A percentile compares a stretch with the other conserved stretches of the same genome.
Conservation (phyloP, 202 grass and related monocot genomes). For the Tripidium arundinaceum region DNA sequence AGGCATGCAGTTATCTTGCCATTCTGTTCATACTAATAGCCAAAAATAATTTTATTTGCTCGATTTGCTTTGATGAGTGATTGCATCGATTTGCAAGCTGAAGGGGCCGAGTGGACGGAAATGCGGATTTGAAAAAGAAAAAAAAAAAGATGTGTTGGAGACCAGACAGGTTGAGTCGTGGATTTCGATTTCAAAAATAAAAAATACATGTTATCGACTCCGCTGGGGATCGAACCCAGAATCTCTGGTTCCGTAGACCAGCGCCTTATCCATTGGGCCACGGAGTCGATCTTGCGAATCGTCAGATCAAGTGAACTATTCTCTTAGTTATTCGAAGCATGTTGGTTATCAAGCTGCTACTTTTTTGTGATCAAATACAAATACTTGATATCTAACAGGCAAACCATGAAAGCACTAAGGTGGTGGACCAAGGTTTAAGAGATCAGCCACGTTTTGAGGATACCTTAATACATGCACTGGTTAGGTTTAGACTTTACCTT, state of each 20-base stretch:
- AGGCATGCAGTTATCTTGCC: background rate
- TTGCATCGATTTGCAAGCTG: background rate
- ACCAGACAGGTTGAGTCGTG: background rate
- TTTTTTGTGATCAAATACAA: too few relatives aligned
- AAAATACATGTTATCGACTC: conserved; percentile 32
- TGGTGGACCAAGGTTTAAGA: background rate
- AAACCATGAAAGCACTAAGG: background rate
- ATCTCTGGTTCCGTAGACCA: conserved; percentile 96
- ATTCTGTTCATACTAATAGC: background rate
- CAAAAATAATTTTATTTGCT: background rate
- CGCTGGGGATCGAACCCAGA: conserved; percentile 92
- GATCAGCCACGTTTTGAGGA: background rate
- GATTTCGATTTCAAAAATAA: background rate
- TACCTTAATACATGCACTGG: background rate
- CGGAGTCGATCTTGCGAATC: conserved; percentile 9
- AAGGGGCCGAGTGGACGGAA: background rate
- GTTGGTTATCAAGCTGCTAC: too few relatives aligned
- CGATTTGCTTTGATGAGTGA: background rate
- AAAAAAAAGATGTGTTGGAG: background rate
- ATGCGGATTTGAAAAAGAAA: background rate
- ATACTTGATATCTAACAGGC: too few relatives aligned
- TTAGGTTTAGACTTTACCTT: background rate
- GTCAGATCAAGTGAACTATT: too few relatives aligned
- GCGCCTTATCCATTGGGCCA: conserved; percentile 97
- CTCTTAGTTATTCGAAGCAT: too few relatives aligned